phyloP scores from a whole-genome alignment of 495 filamentous ascomycete species.

The Podospora pseudoanserina region DNA sequence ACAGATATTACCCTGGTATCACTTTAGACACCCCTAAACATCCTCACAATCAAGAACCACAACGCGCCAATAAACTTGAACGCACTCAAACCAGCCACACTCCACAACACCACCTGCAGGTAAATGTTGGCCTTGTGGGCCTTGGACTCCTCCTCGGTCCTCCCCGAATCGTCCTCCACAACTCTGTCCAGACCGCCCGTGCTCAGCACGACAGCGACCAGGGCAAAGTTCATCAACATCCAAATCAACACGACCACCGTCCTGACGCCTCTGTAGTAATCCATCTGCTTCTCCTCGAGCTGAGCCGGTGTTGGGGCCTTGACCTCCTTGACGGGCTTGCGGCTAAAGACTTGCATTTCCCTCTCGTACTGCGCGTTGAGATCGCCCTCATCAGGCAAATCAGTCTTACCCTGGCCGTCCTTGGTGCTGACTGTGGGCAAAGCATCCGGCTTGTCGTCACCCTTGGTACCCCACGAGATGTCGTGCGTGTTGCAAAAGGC shows the following conservation, averaged over 20 bases:
- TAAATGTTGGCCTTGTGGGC: slow-evolving; percentile 66
- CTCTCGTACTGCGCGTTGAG: slow-evolving; percentile 92
- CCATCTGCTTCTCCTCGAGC: slow-evolving; percentile 78
- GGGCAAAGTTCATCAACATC: slow-evolving; percentile 94
- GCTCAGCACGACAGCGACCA: slow-evolving; percentile 82
- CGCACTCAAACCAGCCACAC: slow-evolving; percentile 76
- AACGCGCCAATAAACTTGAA: slow-evolving; percentile 89
- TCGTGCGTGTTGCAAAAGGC: slow-evolving; percentile 99
- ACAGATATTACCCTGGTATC: neutral
- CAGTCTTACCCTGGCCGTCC: slow-evolving; percentile 90
- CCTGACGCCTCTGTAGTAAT: slow-evolving; percentile 96
- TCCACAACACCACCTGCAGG: slow-evolving; percentile 87
- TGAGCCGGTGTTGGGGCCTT: slow-evolving; percentile 55
- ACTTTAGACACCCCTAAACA: slow-evolving; percentile 66
- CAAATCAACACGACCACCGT: slow-evolving; percentile 87
- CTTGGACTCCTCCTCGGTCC: slow-evolving; percentile 44
- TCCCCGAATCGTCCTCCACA: slow-evolving; percentile 31
- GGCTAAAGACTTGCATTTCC: slow-evolving; percentile 70
- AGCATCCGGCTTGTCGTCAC: slow-evolving; percentile 92
- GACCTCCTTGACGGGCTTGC: slow-evolving; percentile 64
- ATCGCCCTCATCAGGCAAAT: slow-evolving; percentile 75
- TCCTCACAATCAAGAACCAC: slow-evolving; percentile 92
- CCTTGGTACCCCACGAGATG: slow-evolving; percentile 99
- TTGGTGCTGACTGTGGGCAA: slow-evolving; percentile 78
- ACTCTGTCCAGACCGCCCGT: slow-evolving; percentile 75